A percentile compares a stretch with the other conserved stretches of the same genome.
Conservation (phyloP, 2,329 filamentous ascomycete genomes). For the Graphilbum sp. region DNA sequence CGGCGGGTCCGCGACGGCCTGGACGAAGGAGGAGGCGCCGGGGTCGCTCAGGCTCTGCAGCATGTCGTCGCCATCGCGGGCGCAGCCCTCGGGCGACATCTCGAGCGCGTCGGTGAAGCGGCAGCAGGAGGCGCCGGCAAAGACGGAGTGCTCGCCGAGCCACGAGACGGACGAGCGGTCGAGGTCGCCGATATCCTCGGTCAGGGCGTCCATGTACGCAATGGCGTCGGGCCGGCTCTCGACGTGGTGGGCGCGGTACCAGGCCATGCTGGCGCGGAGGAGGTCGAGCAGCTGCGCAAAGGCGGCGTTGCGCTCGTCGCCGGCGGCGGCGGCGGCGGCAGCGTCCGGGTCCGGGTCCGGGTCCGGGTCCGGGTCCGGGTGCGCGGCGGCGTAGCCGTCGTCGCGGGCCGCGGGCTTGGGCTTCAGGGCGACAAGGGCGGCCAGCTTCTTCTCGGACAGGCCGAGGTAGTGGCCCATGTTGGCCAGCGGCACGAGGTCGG, state of each 20-base stretch:
- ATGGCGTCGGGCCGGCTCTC: neutral
- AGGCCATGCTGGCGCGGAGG: conserved; percentile 4
- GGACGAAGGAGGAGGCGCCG: neutral
- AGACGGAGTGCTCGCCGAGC: conserved; percentile 1
- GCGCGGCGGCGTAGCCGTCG: conserved; percentile 4
- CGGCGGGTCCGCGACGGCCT: too few relatives aligned
- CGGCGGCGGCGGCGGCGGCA: neutral
- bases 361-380: neutral
- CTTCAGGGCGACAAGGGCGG: neutral
- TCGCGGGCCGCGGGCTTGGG: neutral
- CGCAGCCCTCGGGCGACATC: neutral
- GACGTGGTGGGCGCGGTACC: conserved; percentile 6
- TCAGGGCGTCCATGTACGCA: neutral
- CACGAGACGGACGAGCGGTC: conserved; percentile 2
- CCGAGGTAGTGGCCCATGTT: conserved; percentile 6
- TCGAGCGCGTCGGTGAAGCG: neutral
- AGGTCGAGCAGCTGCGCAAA: conserved; percentile 9
- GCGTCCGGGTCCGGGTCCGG: neutral
- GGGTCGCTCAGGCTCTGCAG: neutral
- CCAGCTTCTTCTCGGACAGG: conserved; percentile 6
- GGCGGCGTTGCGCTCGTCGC: conserved; percentile 3
- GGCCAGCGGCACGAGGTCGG: conserved; percentile 4
- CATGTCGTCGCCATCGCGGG: conserved; percentile 1
- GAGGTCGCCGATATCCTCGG: neutral
- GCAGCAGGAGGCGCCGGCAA: neutral